Percentiles rank a stretch among this genome's conserved stretches.
Evolutionary conservation across 2,329 filamentous ascomycete species (phyloP).

Genomic region (Stemphylium lycopersici): DNA sequence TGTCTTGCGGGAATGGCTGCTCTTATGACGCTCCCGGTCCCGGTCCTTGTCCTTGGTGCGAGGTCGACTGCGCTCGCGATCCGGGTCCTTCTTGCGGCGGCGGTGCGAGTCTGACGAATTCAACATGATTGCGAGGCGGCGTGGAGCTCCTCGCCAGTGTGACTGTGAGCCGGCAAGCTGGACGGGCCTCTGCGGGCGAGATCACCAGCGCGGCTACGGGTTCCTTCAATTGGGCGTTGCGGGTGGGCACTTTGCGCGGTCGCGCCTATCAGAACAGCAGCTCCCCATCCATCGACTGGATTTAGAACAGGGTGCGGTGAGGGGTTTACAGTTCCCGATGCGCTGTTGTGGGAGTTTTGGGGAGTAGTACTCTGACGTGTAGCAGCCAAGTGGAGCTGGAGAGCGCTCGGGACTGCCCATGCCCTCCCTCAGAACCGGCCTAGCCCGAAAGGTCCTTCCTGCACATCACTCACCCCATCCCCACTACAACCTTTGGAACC

Average conservation of each 20-base stretch:
- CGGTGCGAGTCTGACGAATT: constrained; percentile 44
- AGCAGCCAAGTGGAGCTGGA: constrained; percentile 15
- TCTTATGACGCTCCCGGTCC: constrained; percentile 36
- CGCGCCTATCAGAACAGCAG: constrained; percentile 43
- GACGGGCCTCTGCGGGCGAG: constrained; percentile 26
- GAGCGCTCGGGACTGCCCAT: constrained; percentile 10
- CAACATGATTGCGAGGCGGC: constrained; percentile 32
- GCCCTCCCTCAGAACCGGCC: not conserved
- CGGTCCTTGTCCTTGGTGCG: constrained; percentile 14
- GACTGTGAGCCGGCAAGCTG: constrained; percentile 23
- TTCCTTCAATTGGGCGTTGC: constrained; percentile 36
- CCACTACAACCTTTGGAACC: not conserved
- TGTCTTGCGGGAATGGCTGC: constrained; percentile 36
- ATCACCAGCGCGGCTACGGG: constrained; percentile 38
- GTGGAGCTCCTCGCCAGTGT: constrained; percentile 27
- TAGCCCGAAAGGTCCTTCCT: constrained; percentile 2
- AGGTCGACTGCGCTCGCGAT: constrained; percentile 29
- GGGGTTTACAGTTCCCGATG: constrained; percentile 11
- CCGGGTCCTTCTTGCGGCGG: constrained; percentile 46
- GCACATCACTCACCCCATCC: constrained; percentile 3
- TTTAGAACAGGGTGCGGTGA: constrained; percentile 18
- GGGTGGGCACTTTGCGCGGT: constrained; percentile 26
- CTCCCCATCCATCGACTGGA: constrained; percentile 35
- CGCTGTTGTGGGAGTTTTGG: constrained; percentile 18
- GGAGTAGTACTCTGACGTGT: constrained; percentile 27